Evolutionary conservation across 139 green algal genomes (phyloP).

Genomic region (Chlorella vulgaris): DNA sequence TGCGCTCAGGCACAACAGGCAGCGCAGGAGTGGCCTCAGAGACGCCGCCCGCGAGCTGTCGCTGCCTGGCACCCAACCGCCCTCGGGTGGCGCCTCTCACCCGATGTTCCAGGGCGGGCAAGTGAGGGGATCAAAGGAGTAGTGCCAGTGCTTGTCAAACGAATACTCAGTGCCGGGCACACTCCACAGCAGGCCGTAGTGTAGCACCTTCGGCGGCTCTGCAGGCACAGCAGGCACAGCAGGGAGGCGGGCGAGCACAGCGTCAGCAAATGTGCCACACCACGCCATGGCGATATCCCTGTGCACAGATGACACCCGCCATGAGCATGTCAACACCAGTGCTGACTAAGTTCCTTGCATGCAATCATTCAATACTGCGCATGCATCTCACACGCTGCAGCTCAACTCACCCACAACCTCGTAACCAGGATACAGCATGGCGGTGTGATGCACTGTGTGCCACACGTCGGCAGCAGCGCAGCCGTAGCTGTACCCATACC

Average conservation of each 20-base stretch:
- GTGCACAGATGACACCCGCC: too few species aligned
- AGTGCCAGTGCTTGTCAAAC: slow-evolving; percentile 89
- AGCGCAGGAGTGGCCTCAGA: too few species aligned
- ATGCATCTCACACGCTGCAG: too few species aligned
- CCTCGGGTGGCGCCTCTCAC: background rate
- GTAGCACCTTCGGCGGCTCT: slow-evolving; percentile 65
- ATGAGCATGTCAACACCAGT: too few species aligned
- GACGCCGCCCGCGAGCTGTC: too few species aligned
- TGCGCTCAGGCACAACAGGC: too few species aligned
- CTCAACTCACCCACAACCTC: slow-evolving; percentile 26
- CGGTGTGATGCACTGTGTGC: slow-evolving; percentile 73
- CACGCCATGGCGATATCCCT: too few species aligned
- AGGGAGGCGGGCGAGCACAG: background rate
- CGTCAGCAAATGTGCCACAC: background rate
- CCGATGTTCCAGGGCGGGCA: slow-evolving; percentile 74
- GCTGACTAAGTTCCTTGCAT: too few species aligned
- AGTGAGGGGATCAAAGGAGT: slow-evolving; percentile 66
- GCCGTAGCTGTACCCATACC: slow-evolving; percentile 84
- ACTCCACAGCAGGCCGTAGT: slow-evolving; percentile 83
- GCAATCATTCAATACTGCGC: too few species aligned
- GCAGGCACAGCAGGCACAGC: background rate
- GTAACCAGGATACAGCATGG: slow-evolving; percentile 90
- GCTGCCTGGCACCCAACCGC: background rate
- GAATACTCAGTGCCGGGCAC: slow-evolving; percentile 46
- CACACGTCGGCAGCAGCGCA: slow-evolving; percentile 76